Evolutionary conservation across 257 asterid genomes (phyloP), one percentile per base, ranked within the genome.

Genomic region (Nicotiana tomentosiformis): DNA sequence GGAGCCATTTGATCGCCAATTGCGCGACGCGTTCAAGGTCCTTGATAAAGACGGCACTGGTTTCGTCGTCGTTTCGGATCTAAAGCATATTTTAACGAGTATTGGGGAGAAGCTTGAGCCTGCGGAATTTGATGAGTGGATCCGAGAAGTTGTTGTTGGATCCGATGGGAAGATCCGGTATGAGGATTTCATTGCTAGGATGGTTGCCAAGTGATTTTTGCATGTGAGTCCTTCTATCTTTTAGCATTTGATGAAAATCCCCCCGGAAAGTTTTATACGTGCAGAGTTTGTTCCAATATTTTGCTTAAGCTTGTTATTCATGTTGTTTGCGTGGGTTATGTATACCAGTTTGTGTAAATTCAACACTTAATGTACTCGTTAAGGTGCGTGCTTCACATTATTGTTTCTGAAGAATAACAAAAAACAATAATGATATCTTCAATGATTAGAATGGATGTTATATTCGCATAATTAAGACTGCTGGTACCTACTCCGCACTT

Each of bases 81-180:
- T 94, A 85, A 90, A 92, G 89, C 98, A 93, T 88, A 93, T 93
- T 35, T 85, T 93, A 57, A 93, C 98, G 10, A 92, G 91, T 81
- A 93, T 93, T 58, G 98, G 98, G 51, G 98, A 93, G 93, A 93
- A 93, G 85, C 85, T 93, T 86, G 97, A 93, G 89, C 95, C 97
- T 3, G 93, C 93, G n/a, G 97, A 94, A 89, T 92, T 94, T 72
- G 98, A 94, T 51, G 98, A 94, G 90, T 94, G 98, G 98, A 94
- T 94, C 93, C 94, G 98, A 10, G 98, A 94, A 89, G 97, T 94
- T 16, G 97, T 91, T 88, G 95, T 92, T 77, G 98, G 97, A 78
- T 88, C 98, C 81, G 98, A 94, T 82, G 98, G 97, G 72, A 94
- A 94, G 92, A 94, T 94, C 89, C 89, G 89, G 35, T 94, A 92